These are phyloP conservation scores for Pleurotus citrinopileatus DNA, from an alignment of 768 basidiomycete species.

Conservation along the genomic window DNA sequence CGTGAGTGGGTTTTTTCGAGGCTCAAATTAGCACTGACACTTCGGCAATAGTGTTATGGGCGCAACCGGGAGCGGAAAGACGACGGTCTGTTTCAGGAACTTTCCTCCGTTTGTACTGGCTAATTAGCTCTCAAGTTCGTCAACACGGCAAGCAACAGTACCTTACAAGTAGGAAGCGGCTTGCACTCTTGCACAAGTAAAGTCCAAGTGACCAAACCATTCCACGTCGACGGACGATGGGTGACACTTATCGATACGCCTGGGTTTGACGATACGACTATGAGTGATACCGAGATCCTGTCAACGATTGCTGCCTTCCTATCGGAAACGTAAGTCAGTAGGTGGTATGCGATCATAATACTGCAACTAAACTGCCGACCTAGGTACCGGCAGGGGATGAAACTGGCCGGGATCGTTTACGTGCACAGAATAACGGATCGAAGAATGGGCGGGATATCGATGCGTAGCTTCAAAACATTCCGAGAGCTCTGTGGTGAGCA, in stretches of 20 bases:
- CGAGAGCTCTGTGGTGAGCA: constrained; percentile 39
- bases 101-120: background rate
- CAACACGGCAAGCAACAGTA: constrained; percentile 30
- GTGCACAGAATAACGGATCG: constrained; percentile 40
- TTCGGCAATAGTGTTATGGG: constrained; percentile 3
- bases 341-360: background rate
- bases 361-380: background rate
- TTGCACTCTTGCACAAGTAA: constrained; percentile 32
- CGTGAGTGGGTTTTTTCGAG: no score
- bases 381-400: constrained; percentile 18
- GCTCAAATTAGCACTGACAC: no score
- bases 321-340: constrained; percentile 6
- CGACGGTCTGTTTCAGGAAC: background rate
- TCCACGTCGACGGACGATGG: constrained; percentile 23
- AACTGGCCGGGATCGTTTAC: constrained; percentile 39
- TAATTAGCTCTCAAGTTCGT: constrained; percentile 25
- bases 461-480: constrained; percentile 43
- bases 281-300: constrained; percentile 29
- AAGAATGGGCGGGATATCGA: constrained; percentile 36
- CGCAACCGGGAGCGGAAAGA: constrained; percentile 10
- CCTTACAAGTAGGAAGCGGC: constrained; percentile 26
- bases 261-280: constrained; percentile 35
- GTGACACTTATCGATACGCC: constrained; percentile 40
- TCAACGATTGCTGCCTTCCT: constrained; percentile 23
- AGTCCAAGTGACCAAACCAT: constrained; percentile 21